A percentile compares a stretch with the other conserved stretches of the same genome.
phyloP scores from a whole-genome alignment of 139 green algal genomes.

The Monoraphidium neglectum region DNA sequence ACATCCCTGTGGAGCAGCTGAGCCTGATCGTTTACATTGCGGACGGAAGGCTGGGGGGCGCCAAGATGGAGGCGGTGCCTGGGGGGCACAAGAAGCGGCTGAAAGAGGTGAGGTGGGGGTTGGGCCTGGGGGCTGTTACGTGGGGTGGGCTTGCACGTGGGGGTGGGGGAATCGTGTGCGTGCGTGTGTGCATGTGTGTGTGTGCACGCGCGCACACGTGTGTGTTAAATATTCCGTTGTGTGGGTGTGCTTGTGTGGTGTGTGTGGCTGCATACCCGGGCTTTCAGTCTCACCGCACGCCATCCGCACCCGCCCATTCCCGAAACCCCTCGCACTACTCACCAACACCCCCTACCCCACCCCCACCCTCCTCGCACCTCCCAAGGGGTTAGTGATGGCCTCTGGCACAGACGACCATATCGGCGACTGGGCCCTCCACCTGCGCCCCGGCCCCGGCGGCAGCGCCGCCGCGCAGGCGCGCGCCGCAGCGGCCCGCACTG shows the following conservation, averaged over 20 bases:
- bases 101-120: slow-evolving; percentile 2
- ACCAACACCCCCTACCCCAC: no score
- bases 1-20: slow-evolving; percentile 7
- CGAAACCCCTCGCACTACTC: no score
- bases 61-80: slow-evolving; percentile 22
- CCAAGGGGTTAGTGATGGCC: slow-evolving; percentile 3
- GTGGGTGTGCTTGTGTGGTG: background rate
- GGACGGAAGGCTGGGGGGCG: slow-evolving; percentile 32
- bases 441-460: slow-evolving; percentile 5
- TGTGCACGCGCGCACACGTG: no score
- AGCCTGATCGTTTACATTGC: slow-evolving; percentile 63
- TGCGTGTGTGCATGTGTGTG: background rate
- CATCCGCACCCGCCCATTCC: no score
- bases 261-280: background rate
- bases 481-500: no score
- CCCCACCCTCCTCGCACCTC: no score
- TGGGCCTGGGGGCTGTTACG: no score
- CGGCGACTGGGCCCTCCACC: slow-evolving; percentile 16
- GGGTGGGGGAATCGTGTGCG: background rate
- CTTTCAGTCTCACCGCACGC: background rate
- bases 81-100: slow-evolving; percentile 9
- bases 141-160: no score
- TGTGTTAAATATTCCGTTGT: background rate
- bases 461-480: no score
- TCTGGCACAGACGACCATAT: slow-evolving; percentile 14